Evolutionary conservation across 2,329 filamentous ascomycete species (phyloP).

Genomic region (Spiromastix sp.): DNA sequence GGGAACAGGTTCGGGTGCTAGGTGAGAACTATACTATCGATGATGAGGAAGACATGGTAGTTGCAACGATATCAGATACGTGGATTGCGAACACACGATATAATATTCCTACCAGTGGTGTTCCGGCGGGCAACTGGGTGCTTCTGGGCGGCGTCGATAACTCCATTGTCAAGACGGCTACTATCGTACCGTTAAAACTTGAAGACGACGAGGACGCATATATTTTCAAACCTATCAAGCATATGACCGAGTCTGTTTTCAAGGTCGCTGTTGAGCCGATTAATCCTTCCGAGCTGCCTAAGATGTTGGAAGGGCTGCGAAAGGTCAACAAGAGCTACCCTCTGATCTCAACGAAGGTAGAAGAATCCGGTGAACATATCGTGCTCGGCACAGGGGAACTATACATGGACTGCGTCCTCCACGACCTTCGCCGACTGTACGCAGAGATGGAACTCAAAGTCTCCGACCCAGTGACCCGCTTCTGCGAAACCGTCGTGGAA

Average conservation of each 20-base stretch:
- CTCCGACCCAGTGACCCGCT: conserved; percentile 91
- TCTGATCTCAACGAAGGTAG: conserved; percentile 89
- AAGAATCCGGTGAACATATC: conserved; percentile 95
- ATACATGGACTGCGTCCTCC: conserved; percentile 99
- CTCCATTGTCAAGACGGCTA: conserved; percentile 95
- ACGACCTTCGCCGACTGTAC: conserved; percentile 86
- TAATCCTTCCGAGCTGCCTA: conserved; percentile 93
- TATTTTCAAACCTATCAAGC: conserved; percentile 84
- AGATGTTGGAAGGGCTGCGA: conserved; percentile 93
- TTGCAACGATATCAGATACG: conserved; percentile 72
- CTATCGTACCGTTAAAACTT: conserved; percentile 68
- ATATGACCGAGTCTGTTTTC: conserved; percentile 95
- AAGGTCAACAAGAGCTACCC: conserved; percentile 99
- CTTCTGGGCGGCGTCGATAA: conserved; percentile 91
- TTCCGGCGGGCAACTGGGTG: conserved; percentile 89
- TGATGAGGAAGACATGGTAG: conserved; percentile 94
- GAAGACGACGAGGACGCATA: conserved; percentile 85
- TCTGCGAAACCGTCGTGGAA: conserved; percentile 96
- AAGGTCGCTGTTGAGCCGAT: conserved; percentile 97
- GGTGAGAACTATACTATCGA: conserved; percentile 94
- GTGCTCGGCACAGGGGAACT: conserved; percentile 90
- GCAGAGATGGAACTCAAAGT: conserved; percentile 99
- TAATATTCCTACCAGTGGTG: conserved; percentile 80
- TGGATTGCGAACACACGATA: conserved; percentile 90
- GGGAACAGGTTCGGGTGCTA: conserved; percentile 76